phyloP scores from a whole-genome alignment of 1,284 basidiomycete species.

The Cronartium quercuum region DNA sequence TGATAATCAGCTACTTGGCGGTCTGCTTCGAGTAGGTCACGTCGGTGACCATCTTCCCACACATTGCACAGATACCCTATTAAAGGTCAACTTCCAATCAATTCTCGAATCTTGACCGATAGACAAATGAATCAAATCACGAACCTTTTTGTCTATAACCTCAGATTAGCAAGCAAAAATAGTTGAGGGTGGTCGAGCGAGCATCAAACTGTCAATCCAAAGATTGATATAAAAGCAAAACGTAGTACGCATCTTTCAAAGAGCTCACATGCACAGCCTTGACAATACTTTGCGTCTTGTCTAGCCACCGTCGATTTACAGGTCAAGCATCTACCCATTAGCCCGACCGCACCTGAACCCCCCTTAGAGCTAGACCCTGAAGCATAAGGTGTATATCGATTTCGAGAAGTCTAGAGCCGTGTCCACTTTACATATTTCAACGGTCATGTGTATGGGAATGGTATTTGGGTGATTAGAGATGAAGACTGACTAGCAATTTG shows the following conservation, averaged over 20 bases:
- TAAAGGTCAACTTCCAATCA: neutral
- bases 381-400: conserved; percentile 36
- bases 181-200: no score
- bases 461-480: no score
- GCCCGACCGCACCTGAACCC: neutral
- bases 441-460: no score
- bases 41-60: conserved; percentile 34
- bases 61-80: conserved; percentile 37
- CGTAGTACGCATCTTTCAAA: neutral
- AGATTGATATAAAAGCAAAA: neutral
- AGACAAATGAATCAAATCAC: neutral
- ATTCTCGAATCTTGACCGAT: neutral
- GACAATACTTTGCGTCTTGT: conserved; percentile 32
- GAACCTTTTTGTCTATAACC: no score
- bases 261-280: conserved; percentile 31
- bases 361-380: conserved; percentile 17
- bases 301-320: conserved; percentile 34
- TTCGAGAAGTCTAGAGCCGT: conserved; percentile 27
- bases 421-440: no score
- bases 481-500: conserved; percentile 19
- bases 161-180: no score
- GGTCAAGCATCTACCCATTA: conserved; percentile 35
- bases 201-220: no score
- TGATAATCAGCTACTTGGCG: conserved; percentile 21
- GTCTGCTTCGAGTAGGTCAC: conserved; percentile 33